Evolutionary conservation across 371 early-diverging fungal species (phyloP).

Genomic region (Rhizopus stolonifer): DNA sequence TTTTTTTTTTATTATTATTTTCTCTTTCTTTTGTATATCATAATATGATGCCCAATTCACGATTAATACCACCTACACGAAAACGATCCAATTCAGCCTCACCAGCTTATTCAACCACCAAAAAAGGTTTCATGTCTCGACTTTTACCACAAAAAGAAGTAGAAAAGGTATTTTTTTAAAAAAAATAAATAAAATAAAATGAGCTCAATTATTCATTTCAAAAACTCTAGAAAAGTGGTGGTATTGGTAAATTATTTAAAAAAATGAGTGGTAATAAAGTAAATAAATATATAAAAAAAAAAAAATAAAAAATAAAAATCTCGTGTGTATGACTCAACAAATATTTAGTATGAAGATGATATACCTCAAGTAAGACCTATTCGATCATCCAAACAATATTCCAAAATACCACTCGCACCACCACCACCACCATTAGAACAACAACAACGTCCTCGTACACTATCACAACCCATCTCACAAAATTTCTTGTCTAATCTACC

Average conservation of each 20-base stretch:
- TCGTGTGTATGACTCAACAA: background rate
- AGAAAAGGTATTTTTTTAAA: background rate
- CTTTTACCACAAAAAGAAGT: background rate
- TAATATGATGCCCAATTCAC: slow-evolving; percentile 33
- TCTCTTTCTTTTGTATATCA: slow-evolving; percentile 8
- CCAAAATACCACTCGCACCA: slow-evolving; percentile 30
- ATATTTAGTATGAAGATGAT: background rate
- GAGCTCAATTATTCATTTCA: background rate
- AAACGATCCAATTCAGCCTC: slow-evolving; percentile 20
- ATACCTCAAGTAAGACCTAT: slow-evolving; percentile 20
- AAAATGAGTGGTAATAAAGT: slow-evolving; percentile 21
- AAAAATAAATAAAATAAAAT: background rate
- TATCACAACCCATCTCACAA: slow-evolving; percentile 11
- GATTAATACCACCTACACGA: slow-evolving; percentile 8
- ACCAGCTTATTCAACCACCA: background rate
- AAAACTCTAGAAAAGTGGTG: slow-evolving; percentile 1
- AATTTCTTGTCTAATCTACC: slow-evolving; percentile 16
- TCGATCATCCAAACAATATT: slow-evolving; percentile 6
- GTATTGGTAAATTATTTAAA: slow-evolving; percentile 25
- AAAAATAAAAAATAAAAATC: background rate
- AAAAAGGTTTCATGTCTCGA: slow-evolving; percentile 26
- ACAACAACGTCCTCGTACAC: background rate
- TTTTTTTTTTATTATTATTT: slow-evolving; percentile 2
- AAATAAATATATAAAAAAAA: background rate
- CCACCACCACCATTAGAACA: slow-evolving; percentile 19